phyloP scores from a whole-genome alignment of 352 stramenopile species.

The Thraustotheca clavata region DNA sequence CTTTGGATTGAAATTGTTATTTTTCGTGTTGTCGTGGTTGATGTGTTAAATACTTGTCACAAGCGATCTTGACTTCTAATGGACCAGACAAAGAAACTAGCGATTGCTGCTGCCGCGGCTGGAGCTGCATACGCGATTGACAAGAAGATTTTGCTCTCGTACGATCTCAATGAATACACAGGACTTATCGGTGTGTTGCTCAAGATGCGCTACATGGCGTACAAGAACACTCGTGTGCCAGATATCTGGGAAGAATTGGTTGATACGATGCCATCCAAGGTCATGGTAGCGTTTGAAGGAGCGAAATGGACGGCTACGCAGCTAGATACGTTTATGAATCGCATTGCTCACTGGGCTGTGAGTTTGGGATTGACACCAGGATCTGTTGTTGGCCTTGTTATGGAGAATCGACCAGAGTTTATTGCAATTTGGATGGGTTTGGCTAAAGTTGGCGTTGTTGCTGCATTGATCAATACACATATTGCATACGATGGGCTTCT shows the following conservation, averaged over 20 bases:
- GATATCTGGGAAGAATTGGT: conserved; percentile 59
- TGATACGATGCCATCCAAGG: conserved; percentile 42
- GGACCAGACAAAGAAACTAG: conserved; percentile 33
- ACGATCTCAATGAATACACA: conserved; percentile 39
- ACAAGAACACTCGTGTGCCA: conserved; percentile 31
- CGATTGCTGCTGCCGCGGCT: conserved; percentile 34
- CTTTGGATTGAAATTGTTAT: no score
- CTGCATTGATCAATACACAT: conserved; percentile 80
- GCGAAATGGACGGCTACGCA: conserved; percentile 44
- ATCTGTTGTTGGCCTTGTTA: conserved; percentile 70
- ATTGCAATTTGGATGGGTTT: conserved; percentile 75
- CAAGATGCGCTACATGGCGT: conserved; percentile 32
- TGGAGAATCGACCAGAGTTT: conserved; percentile 83
- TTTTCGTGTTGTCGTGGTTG: no score
- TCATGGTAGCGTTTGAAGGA: conserved; percentile 49
- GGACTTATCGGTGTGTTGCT: conserved; percentile 35
- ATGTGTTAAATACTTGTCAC: no score
- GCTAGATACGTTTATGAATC: conserved; percentile 58
- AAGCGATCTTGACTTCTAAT: no score
- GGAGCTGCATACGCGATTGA: conserved; percentile 38
- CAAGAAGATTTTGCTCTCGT: conserved; percentile 45
- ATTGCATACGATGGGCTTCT: conserved; percentile 53
- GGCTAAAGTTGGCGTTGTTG: conserved; percentile 72
- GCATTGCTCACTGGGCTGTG: conserved; percentile 65
- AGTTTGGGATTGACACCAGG: conserved; percentile 36